Evolutionary conservation across 1,139 yeast species (phyloP), one percentile per base, ranked within the genome.

Genomic region (Protomyces macrosporus): DNA sequence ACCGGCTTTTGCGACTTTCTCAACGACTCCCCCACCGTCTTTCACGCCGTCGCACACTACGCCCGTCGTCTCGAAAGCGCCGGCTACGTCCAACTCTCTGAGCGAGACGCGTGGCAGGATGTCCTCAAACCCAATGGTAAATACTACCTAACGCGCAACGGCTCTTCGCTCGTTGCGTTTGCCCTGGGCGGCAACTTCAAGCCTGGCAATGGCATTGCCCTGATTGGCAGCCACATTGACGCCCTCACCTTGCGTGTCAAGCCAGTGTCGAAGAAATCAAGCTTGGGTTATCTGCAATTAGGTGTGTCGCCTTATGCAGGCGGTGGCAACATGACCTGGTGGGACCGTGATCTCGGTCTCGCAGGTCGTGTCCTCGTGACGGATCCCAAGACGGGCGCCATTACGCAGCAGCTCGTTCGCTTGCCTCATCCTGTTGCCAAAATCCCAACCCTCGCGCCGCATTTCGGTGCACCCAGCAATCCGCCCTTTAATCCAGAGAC

Each of bases 301-400:
- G 98, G 96, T 36, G 95, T 91, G 7, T 98, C 95, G 70, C 88
- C 91, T 58, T 93, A 93, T 72, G 96, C 98, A 53, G 97, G 97
- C 37, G 89, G 93, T 55, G 85, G 60, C n/a, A 54, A 78, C 90
- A 86, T 76, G 76, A 71, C 88, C 37, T 87, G 95, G 95, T 91
- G 95, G 79, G 98, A 93, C 75, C 84, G 97, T 68, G 97, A 93
- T 74, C 81, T 93, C 69, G 85, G 96, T 34, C 78, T 91, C 69
- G 98, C 96, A 16, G 98, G 98, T 42, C 82, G 98, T 70, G 93
- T 93, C 2, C 84, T 89, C 72, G 85, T 87, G 33, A 79, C 79
- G 52, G 80, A 82, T 40, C 74, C 75, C 39, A 78, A 77, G 14
- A 68, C 67, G 40, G 85, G 83, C 23, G 76, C 81, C 60, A 81